Evolutionary conservation across 2,329 filamentous ascomycete genomes (phyloP).

Genomic region (Pseudogymnoascus sp.): DNA sequence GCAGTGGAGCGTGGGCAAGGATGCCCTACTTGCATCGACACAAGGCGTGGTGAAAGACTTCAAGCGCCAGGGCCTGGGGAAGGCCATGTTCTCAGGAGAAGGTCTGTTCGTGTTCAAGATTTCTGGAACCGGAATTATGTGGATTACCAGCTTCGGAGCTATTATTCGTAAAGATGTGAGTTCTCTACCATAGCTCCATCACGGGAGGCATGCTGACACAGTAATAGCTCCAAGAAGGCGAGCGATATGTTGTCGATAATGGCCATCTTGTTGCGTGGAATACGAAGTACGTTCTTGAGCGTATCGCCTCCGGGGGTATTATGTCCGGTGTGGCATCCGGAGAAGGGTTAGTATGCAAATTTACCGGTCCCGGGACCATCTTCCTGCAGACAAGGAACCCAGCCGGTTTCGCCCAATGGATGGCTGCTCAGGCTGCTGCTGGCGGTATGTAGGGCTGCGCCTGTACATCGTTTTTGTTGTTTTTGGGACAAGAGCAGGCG

Average conservation of each 20-base stretch:
- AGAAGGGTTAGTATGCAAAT: constrained; percentile 91
- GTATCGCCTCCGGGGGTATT: constrained; percentile 82
- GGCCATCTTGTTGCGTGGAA: constrained; percentile 96
- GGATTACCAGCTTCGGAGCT: constrained; percentile 88
- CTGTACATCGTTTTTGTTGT: background rate
- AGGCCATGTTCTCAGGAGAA: constrained; percentile 91
- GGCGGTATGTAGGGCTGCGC: background rate
- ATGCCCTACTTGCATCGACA: constrained; percentile 79
- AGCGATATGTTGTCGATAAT: constrained; percentile 89
- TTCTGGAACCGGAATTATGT: constrained; percentile 70
- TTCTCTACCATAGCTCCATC: constrained; percentile 17
- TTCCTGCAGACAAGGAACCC: constrained; percentile 91
- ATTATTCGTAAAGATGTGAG: constrained; percentile 90
- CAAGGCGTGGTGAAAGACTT: constrained; percentile 84
- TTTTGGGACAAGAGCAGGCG: background rate
- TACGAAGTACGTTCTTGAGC: constrained; percentile 84
- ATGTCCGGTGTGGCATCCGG: constrained; percentile 77
- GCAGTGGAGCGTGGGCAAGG: constrained; percentile 77
- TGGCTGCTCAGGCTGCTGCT: constrained; percentile 22
- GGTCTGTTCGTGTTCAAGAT: constrained; percentile 88
- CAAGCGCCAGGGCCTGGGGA: constrained; percentile 76
- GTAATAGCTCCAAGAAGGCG: constrained; percentile 50
- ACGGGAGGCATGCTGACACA: constrained; percentile 13
- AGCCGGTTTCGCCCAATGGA: constrained; percentile 38
- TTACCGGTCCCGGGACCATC: constrained; percentile 82